Evolutionary conservation across 306 rosid species (phyloP), one percentile per base, ranked within the genome.

Genomic region (Gastrolobium villosum): DNA sequence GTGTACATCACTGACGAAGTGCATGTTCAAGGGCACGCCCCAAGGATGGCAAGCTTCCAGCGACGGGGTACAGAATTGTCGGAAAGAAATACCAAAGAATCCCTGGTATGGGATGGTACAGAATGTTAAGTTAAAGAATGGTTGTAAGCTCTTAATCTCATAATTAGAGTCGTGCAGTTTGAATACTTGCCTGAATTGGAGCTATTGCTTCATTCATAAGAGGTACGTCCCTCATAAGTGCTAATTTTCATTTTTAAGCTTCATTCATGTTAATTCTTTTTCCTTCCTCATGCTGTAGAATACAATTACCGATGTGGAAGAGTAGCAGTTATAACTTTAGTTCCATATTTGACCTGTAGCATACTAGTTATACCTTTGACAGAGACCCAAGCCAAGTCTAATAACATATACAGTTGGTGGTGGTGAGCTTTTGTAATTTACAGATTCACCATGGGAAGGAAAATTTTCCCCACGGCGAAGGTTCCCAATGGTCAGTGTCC

Each of bases 391-490:
- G 74, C 67, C 61, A 70, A 65, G 20, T 81, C 72, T 77, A 72
- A 67, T 54, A 79, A 66, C 87, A 88, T 83, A 75, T 86, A 85
- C 87, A 88, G 65, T 69, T 60, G 79, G 75, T 34, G 34, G 74
- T 61, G 34, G 74, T 61, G 79, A 71, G 77, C 82, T 56, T 43
- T 64, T 75, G 66, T 52, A 73, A 80, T 84, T 77, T 84, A 81
- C 79, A 77, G 46, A 75, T 84, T 82, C 93, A 76, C 84, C 62
- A 68, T 11, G 78, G 88, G 85, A 66, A 40, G 78, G 80, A 88
- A 87, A 85, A 75, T 62, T 61, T 67, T 54, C 77, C 86, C 91
- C 94, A 76, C 63, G 28, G 78, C 52, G 69, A 86, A 70, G 86
- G 77, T 72, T 68, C 72, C 77, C 74, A 68, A 83, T 62, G 82